A percentile compares a stretch with the other conserved stretches of the same genome.
Evolutionary conservation across 2,329 filamentous ascomycete species (phyloP).

Genomic region (Sporothrix euskadiensis): DNA sequence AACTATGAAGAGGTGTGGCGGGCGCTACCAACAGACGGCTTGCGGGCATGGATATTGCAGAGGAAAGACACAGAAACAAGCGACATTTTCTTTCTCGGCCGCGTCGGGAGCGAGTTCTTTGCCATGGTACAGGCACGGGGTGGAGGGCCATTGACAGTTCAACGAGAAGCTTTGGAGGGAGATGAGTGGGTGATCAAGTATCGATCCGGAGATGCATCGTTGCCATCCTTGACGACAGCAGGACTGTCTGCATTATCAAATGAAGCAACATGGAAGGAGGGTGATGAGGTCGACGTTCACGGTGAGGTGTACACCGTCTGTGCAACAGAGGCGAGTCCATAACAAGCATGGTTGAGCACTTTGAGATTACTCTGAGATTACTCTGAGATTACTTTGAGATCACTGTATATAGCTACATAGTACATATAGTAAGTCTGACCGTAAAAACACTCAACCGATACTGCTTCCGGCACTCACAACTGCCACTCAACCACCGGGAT

Average conservation of each 20-base stretch:
- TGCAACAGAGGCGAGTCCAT: background rate
- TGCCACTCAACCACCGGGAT: background rate
- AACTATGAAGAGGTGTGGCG: slow-evolving; percentile 29
- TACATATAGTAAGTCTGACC: too few species aligned
- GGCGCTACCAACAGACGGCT: background rate
- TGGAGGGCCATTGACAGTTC: background rate
- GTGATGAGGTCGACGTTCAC: background rate
- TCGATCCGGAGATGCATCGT: background rate
- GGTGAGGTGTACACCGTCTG: background rate
- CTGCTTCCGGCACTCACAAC: background rate
- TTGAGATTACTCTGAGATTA: background rate
- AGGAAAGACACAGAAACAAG: background rate
- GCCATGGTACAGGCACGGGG: slow-evolving; percentile 1
- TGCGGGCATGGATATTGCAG: slow-evolving; percentile 1
- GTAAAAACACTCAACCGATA: too few species aligned
- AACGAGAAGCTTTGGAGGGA: background rate
- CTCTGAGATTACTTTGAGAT: background rate
- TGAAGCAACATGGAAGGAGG: background rate
- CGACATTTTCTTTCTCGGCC: slow-evolving; percentile 6
- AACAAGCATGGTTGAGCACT: background rate
- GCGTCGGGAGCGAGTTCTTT: slow-evolving; percentile 9
- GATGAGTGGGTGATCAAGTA: background rate
- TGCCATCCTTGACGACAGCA: background rate
- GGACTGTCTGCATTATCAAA: background rate
- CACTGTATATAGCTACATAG: background rate